Evolutionary conservation across 352 stramenopile genomes (phyloP), one percentile per base, ranked within the genome.

Genomic region (Globisporangium ultimum): DNA sequence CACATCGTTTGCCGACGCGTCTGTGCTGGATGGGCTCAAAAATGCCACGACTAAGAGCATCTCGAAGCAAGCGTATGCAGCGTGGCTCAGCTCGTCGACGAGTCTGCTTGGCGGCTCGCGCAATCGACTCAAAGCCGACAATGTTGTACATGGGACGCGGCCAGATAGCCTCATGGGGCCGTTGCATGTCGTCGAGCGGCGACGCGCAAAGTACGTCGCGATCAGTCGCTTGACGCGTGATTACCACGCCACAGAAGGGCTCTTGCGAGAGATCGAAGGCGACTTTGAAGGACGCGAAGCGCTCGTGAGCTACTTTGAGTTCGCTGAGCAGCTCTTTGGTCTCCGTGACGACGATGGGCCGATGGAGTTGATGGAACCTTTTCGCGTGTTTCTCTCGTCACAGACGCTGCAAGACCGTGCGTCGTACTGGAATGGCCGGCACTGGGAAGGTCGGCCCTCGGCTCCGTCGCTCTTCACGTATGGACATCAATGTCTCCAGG

Each of bases 151-250:
- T 67, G 54, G 73, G 0, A 99, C 97, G 1, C 64, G 87, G 5
- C 88, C 92, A 11, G 97, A 99, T 62, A 90, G 94, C 20, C 70
- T 98, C 11, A 97, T 95, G 14, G 96, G 93, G 1, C 83, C 81
- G 0, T 64, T 92, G 22, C 76, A 84, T 13, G 80, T 98, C 10
- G 85, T 98, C 0, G 87, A 98, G 68, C 75, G 70, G 20, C 78
- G 96, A 14, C 67, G 95, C 24, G 87, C 96, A 34, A 98, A 98
- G 64, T 99, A 96, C 69, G 73, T 98, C 15, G 87, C 94, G 20
- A 91, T 99, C 48, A 97, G 84, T 42, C 71, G 76, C 15, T 75
- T 99, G 1, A 96, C 88, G 1, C 67, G 75, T 48, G 95, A 99
- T 57, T 97, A 96, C 57, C 55, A 98, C 17, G 80, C 79, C 28